Percentiles rank a stretch among this genome's conserved stretches.
These are phyloP conservation scores for Tulasnella sp. DNA, from an alignment of 768 basidiomycete species.

Conservation along the genomic window DNA sequence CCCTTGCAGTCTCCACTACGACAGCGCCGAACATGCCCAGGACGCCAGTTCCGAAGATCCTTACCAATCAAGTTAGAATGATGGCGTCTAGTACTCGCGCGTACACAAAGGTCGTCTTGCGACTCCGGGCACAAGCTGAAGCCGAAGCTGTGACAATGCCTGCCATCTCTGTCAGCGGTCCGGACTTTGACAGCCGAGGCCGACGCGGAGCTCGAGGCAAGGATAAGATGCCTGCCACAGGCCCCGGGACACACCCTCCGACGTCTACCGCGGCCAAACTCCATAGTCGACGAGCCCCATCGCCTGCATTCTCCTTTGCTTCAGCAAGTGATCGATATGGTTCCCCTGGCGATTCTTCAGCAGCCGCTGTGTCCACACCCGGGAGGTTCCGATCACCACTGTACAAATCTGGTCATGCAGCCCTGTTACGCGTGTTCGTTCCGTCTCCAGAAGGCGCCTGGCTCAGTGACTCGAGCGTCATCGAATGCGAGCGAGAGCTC, in stretches of 20 bases:
- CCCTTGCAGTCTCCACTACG: constrained; percentile 23
- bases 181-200: background rate
- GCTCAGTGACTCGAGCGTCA: constrained; percentile 69
- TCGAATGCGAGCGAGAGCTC: constrained; percentile 75
- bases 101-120: constrained; percentile 69
- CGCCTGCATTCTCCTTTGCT: constrained; percentile 41
- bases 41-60: background rate
- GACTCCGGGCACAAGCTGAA: constrained; percentile 71
- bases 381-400: constrained; percentile 55
- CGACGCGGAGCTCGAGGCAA: constrained; percentile 3
- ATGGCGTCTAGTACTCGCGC: constrained; percentile 51
- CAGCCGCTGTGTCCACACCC: background rate
- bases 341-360: background rate
- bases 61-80: constrained; percentile 10
- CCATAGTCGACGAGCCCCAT: constrained; percentile 54
- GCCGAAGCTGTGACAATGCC: constrained; percentile 30
- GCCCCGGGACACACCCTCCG: constrained; percentile 11
- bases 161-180: background rate
- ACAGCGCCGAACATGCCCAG: background rate
- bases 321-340: constrained; percentile 2
- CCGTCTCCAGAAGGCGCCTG: constrained; percentile 81
- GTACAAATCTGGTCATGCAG: constrained; percentile 59
- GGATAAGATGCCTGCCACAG: constrained; percentile 7
- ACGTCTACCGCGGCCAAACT: background rate
- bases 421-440: constrained; percentile 69